Base-by-base conservation (phyloP, 2,329 filamentous ascomycete species). In the Rhytidhysteron rufulum region DNA sequence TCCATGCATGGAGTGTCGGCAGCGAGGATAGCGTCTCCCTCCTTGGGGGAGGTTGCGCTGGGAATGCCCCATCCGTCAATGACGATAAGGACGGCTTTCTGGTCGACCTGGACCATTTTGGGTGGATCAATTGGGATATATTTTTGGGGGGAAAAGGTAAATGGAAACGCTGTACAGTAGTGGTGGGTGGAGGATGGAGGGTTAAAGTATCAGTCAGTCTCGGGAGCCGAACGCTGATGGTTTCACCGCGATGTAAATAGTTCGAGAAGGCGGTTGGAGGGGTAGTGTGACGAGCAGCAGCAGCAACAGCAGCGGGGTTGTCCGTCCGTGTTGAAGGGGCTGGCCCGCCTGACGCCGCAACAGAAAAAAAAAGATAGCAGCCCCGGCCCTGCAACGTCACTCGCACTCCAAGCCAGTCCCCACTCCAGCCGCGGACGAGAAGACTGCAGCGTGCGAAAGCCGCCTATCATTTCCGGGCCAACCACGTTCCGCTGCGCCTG, bases 61-160 rank as follows among this genome's bases (percentile, higher is more conserved):
- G 90, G 80, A 59, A 97, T 81, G 63, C 93, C 93, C 93, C 93
- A 98, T 63, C 93, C 93, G 74, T 98, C 93, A 77, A 98, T 98
- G 72, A 97, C 93, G 79, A 98, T 85, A 57, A 87, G 73, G 49
- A 81, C 82, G 49, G 78, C 76, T 68, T 85, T 86, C 48, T 86
- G 80, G 61, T 85, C 77, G 62, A 83, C 79, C 60, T 80, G 72
- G 48, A 74, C 75, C 82, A 86, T 85, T 51, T 62, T 74, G 67
- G 53, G 49, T 44, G 42, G 38, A 17, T 44, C 45, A 55, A 52
- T 50, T 51, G 47, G 16, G 20, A 5, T 8, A 20, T 35, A 38
- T 43, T 29, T 9, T 17, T 15, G 15, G 31, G 17, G 44, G 31
- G 31, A 25, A 18, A 8, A 19, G 18, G 34, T 22, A 38, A 31